Conservation (phyloP, 2,329 filamentous ascomycete species). For the Talaromyces verruculosus region DNA sequence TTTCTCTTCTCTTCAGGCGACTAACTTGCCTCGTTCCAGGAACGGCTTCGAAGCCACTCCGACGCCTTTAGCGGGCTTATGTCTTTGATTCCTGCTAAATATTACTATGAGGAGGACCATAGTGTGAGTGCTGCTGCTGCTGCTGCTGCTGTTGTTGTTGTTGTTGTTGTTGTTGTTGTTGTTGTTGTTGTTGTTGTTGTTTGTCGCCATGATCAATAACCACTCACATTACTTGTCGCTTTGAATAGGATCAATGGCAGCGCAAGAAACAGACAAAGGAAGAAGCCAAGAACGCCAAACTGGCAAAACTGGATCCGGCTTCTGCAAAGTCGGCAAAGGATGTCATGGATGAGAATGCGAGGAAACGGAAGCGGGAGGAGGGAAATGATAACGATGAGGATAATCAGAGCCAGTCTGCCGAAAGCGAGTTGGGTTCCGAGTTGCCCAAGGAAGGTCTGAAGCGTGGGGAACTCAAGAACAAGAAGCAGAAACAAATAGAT, state of each 20-base stretch:
- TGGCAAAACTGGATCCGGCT: constrained; percentile 87
- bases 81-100: constrained; percentile 83
- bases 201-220: background rate
- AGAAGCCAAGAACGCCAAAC: constrained; percentile 76
- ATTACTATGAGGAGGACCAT: constrained; percentile 84
- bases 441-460: constrained; percentile 64
- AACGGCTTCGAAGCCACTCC: constrained; percentile 55
- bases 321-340: constrained; percentile 90
- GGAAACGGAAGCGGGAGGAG: constrained; percentile 75
- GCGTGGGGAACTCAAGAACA: constrained; percentile 43
- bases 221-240: constrained; percentile 11
- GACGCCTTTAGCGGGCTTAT: constrained; percentile 83
- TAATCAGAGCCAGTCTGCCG: constrained; percentile 47
- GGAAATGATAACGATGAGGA: constrained; percentile 49
- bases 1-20: constrained; percentile 37
- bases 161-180: too few species aligned
- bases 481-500: constrained; percentile 56
- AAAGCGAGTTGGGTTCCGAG: constrained; percentile 45
- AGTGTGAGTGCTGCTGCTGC: constrained; percentile 60
- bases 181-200: too few species aligned
- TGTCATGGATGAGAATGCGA: constrained; percentile 80
- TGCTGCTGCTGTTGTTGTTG: too few species aligned
- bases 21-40: constrained; percentile 39
- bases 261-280: constrained; percentile 95
- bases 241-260: constrained; percentile 79